phyloP scores from a whole-genome alignment of 1,284 basidiomycete genomes.

The Phellopilus nigrolimitatus region DNA sequence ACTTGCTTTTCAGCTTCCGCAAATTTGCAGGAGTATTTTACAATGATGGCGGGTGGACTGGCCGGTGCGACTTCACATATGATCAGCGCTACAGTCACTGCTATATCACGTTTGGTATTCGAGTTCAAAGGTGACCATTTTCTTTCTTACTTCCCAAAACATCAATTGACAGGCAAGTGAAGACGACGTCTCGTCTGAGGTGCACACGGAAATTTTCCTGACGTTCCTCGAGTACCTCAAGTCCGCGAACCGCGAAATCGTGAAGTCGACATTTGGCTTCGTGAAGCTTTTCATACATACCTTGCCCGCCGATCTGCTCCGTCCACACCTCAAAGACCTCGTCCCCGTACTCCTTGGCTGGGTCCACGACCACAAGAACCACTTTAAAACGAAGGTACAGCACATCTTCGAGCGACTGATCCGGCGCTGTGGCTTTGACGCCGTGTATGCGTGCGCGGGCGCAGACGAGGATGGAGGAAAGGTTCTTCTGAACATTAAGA shows the following conservation, averaged over 20 bases:
- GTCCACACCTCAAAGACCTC: conserved; percentile 70
- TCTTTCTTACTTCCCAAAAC: background rate
- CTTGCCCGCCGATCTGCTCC: conserved; percentile 66
- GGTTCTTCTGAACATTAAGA: conserved; percentile 87
- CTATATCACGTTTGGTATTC: conserved; percentile 90
- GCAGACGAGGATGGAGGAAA: conserved; percentile 58
- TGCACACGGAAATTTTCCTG: conserved; percentile 82
- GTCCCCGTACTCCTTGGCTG: conserved; percentile 86
- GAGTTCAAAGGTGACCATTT: conserved; percentile 85
- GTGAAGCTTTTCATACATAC: conserved; percentile 92
- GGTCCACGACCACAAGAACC: conserved; percentile 98
- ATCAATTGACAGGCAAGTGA: conserved; percentile 7
- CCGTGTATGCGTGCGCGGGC: conserved; percentile 64
- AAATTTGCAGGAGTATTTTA: conserved; percentile 89
- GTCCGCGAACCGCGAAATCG: conserved; percentile 95
- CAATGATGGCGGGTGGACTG: conserved; percentile 94
- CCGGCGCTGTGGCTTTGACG: conserved; percentile 85
- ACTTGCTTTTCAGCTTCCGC: conserved; percentile 54
- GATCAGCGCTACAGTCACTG: conserved; percentile 96
- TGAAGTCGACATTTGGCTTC: conserved; percentile 94
- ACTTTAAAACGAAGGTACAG: conserved; percentile 95
- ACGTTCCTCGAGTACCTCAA: conserved; percentile 89
- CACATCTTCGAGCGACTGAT: conserved; percentile 98
- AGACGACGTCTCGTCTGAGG: conserved; percentile 73
- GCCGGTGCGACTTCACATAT: conserved; percentile 95